These are phyloP conservation scores for Candida glucosophila DNA, from an alignment of 1,139 yeast species.

Conservation along the genomic window DNA sequence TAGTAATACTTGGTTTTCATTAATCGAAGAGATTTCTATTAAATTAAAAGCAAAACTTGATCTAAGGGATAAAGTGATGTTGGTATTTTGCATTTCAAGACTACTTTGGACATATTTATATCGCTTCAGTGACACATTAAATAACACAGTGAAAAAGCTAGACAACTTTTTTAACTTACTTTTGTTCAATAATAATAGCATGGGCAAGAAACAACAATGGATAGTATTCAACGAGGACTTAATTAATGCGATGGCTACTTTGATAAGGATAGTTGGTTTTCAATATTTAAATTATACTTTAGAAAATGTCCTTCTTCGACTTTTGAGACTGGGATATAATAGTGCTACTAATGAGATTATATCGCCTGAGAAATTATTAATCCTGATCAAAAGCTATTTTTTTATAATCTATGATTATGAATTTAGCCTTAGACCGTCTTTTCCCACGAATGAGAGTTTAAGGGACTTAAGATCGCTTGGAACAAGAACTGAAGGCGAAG, in stretches of 20 bases:
- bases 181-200: conserved; percentile 35
- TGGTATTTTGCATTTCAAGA: conserved; percentile 61
- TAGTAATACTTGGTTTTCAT: conserved; percentile 60
- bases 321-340: conserved; percentile 48
- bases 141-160: conserved; percentile 62
- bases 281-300: conserved; percentile 72
- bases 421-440: conserved; percentile 53
- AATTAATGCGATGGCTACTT: conserved; percentile 59
- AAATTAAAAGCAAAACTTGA: conserved; percentile 32
- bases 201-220: conserved; percentile 65
- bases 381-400: conserved; percentile 66
- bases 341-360: conserved; percentile 51
- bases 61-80: conserved; percentile 52
- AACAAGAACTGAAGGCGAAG: conserved; percentile 4
- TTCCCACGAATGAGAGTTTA: no score
- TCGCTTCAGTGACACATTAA: conserved; percentile 80
- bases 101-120: conserved; percentile 85
- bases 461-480: conserved; percentile 47
- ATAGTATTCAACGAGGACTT: conserved; percentile 52
- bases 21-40: conserved; percentile 45
- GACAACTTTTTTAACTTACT: conserved; percentile 46
- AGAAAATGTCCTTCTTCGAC: conserved; percentile 65
- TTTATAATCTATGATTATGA: conserved; percentile 57
- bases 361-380: conserved; percentile 59
- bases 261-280: conserved; percentile 68